These are phyloP conservation scores for Leishmania major DNA, from an alignment of 208 protist species.

Conservation along the genomic window DNA sequence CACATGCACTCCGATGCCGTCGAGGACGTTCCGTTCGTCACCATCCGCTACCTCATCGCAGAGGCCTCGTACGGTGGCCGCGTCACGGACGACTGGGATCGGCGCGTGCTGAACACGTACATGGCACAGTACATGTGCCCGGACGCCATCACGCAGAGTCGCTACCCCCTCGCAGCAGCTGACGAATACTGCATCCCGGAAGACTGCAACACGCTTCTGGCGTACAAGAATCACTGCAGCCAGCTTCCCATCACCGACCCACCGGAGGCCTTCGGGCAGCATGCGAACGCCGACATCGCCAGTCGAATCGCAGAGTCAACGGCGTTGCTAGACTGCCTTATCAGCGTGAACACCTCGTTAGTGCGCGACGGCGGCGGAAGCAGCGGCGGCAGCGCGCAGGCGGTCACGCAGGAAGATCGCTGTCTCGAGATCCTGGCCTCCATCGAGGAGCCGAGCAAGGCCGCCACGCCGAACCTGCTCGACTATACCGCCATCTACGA, in stretches of 20 bases:
- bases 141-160: constrained; percentile 70
- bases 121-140: constrained; percentile 96
- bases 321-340: constrained; percentile 94
- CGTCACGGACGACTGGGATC: constrained; percentile 98
- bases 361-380: constrained; percentile 67
- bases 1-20: constrained; percentile 70
- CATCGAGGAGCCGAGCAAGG: constrained; percentile 86
- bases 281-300: constrained; percentile 98
- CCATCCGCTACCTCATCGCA: constrained; percentile 98
- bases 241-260: constrained; percentile 94
- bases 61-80: constrained; percentile 98
- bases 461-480: constrained; percentile 77
- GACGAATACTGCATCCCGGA: constrained; percentile 90
- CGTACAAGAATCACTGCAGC: constrained; percentile 93
- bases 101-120: constrained; percentile 97
- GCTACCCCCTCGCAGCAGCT: constrained; percentile 87
- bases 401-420: constrained; percentile 75
- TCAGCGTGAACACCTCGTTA: constrained; percentile 85
- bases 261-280: constrained; percentile 98
- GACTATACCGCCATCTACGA: constrained; percentile 93
- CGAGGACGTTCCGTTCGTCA: constrained; percentile 96
- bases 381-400: constrained; percentile 32
- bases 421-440: constrained; percentile 89
- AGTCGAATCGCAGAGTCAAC: constrained; percentile 95
- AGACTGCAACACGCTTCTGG: constrained; percentile 91